Evolutionary conservation across 2,329 filamentous ascomycete genomes (phyloP), one percentile per base, ranked within the genome.

Genomic region (Daldinia sp.): DNA sequence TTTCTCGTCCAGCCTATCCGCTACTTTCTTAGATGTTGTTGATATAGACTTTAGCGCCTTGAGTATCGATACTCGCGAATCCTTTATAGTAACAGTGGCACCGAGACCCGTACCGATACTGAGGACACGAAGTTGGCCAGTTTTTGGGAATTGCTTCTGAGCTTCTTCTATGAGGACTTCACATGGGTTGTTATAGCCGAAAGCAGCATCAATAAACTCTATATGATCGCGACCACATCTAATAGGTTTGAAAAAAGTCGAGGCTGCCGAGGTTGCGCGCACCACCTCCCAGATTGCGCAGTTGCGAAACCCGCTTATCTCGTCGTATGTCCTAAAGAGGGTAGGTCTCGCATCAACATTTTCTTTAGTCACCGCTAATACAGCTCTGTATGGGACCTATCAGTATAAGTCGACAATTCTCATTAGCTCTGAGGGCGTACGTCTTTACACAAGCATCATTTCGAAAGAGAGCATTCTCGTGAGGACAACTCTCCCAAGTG

Each of bases 141-240:
- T 23, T 50, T 9, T 13, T 2, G 46, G 46, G 2, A 50, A 50
- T 30, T 50, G 23, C 13, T 30, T 50, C 46, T 50, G 46, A 18
- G 46, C 46, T 30, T 50, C 46, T 13, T 50, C 46, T 30, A 50
- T n/a, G 15, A 50, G 46, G n/a, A 50, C 46, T 23, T 30, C 46
- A 2, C 46, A 50, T 6, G 46, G 46, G 2, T 50, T 50, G 2
- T 50, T 50, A 50, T 50, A 50, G 6, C 46, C 46, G 6, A 50
- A 50, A 1, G 2, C 46, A 4, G 46, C 46, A n/a, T 50, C 46
- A 23, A 50, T 50, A 18, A 50, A 50, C 7, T 50, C 46, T 15
- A 50, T 50, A 30, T 50, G 6, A 9, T 50, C 46, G 2, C 26
- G 46, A 3, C 46, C 46, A 9, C 46, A 50, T 6, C 15, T 6